These are phyloP conservation scores for Sporothrix brunneoviolacea DNA, from an alignment of 2,329 filamentous ascomycete genomes.

Conservation along the genomic window DNA sequence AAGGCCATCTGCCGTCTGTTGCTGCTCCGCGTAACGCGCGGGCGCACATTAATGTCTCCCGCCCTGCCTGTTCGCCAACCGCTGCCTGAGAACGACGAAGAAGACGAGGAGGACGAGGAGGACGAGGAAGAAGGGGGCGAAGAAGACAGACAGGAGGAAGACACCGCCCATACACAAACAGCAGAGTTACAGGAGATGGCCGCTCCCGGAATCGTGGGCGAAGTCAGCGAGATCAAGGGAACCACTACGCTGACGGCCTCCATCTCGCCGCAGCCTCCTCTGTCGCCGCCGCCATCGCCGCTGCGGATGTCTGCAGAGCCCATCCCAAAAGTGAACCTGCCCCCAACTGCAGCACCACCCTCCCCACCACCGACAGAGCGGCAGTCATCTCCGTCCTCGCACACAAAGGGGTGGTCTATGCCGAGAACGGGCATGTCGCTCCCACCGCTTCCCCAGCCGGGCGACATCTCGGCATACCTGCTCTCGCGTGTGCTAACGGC, in stretches of 20 bases:
- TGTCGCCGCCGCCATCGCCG: slow-evolving; percentile 18
- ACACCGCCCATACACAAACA: too few relatives aligned
- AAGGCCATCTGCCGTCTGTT: slow-evolving; percentile 81
- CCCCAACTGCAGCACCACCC: slow-evolving; percentile 3
- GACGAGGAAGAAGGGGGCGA: slow-evolving; percentile 42
- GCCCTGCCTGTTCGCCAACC: slow-evolving; percentile 80
- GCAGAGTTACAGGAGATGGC: too few relatives aligned
- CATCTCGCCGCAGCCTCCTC: slow-evolving; percentile 13
- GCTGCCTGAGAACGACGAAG: slow-evolving; percentile 54
- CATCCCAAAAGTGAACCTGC: background rate
- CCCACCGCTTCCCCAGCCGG: slow-evolving; percentile 71
- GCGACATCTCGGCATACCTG: slow-evolving; percentile 81
- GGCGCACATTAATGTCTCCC: slow-evolving; percentile 74
- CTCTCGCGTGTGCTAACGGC: slow-evolving; percentile 86
- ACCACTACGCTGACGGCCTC: background rate
- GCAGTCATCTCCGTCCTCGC: slow-evolving; percentile 23
- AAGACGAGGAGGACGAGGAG: slow-evolving; percentile 44
- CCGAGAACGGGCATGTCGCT: slow-evolving; percentile 85
- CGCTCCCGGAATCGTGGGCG: too few relatives aligned
- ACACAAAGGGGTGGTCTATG: slow-evolving; percentile 73
- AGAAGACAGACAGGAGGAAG: slow-evolving; percentile 28
- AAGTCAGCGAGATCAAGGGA: too few relatives aligned
- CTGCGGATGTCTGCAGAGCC: background rate
- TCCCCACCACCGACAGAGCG: slow-evolving; percentile 18
- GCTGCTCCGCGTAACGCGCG: slow-evolving; percentile 74